Conservation (phyloP, 495 filamentous ascomycete genomes). For the Penicillium egyptiacum region DNA sequence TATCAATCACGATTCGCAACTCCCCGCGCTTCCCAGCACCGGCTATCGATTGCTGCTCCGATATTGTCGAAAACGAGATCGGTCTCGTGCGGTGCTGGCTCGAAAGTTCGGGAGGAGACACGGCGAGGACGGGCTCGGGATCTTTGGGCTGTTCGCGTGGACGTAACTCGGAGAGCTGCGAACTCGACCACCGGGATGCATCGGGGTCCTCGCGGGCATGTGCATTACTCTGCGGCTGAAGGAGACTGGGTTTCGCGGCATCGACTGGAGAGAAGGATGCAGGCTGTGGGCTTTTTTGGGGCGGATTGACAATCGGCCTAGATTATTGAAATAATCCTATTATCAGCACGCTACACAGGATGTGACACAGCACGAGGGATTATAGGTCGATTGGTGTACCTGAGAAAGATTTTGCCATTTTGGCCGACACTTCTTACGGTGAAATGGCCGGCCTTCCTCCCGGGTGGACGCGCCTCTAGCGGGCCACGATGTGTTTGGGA, state of each 20-base stretch:
- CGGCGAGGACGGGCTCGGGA: constrained; percentile 29
- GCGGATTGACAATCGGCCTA: constrained; percentile 52
- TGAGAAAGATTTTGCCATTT: constrained; percentile 90
- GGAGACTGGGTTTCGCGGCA: constrained; percentile 38
- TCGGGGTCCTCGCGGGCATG: constrained; percentile 33
- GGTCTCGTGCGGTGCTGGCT: constrained; percentile 50
- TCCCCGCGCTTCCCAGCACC: constrained; percentile 51
- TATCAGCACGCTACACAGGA: constrained; percentile 25
- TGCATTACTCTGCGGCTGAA: constrained; percentile 28
- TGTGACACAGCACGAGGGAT: constrained; percentile 25
- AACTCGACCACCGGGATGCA: constrained; percentile 46
- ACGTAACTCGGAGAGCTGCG: constrained; percentile 48
- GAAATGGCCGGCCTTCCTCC: constrained; percentile 71
- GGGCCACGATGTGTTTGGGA: constrained; percentile 33
- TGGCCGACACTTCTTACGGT: constrained; percentile 92
- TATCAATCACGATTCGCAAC: constrained; percentile 83
- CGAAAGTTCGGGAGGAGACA: constrained; percentile 29
- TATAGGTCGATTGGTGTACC: constrained; percentile 57
- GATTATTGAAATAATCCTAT: constrained; percentile 16
- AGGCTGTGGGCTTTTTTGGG: constrained; percentile 33
- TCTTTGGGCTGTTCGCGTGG: constrained; percentile 34
- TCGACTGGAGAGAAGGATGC: constrained; percentile 32
- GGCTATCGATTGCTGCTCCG: constrained; percentile 46
- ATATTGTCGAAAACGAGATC: constrained; percentile 62
- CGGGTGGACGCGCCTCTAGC: constrained; percentile 34